phyloP scores from a whole-genome alignment of 805 yeast species.

The Teunomyces lycoperdinae region DNA sequence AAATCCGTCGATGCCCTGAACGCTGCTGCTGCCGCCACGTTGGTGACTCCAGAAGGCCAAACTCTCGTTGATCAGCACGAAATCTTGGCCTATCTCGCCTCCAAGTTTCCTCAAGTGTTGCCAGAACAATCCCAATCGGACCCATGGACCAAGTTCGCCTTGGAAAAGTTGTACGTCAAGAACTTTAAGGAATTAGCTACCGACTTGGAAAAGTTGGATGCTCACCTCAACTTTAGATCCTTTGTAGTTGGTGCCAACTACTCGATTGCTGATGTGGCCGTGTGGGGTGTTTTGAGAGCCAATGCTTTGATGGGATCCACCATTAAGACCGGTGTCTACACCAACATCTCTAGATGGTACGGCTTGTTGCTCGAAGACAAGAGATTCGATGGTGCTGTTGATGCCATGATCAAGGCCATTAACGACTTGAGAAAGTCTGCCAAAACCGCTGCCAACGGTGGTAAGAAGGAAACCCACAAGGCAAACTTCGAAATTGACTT shows the following conservation, averaged over 20 bases:
- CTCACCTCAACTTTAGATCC: slow-evolving; percentile 81
- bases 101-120: slow-evolving; percentile 48
- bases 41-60: slow-evolving; percentile 41
- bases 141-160: slow-evolving; percentile 65
- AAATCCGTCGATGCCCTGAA: slow-evolving; percentile 44
- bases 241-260: slow-evolving; percentile 66
- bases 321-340: slow-evolving; percentile 77
- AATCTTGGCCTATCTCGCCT: slow-evolving; percentile 49
- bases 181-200: slow-evolving; percentile 84
- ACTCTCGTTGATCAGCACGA: slow-evolving; percentile 41
- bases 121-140: slow-evolving; percentile 31
- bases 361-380: slow-evolving; percentile 64
- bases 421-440: slow-evolving; percentile 71
- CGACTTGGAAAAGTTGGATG: slow-evolving; percentile 76
- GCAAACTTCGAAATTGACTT: slow-evolving; percentile 94
- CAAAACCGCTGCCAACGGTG: slow-evolving; percentile 35
- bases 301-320: slow-evolving; percentile 92
- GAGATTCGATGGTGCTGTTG: slow-evolving; percentile 68
- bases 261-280: slow-evolving; percentile 77
- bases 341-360: slow-evolving; percentile 94
- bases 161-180: slow-evolving; percentile 67
- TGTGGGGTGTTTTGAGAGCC: slow-evolving; percentile 93
- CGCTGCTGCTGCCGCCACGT: slow-evolving; percentile 40
- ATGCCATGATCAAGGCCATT: slow-evolving; percentile 62
- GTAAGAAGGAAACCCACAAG: slow-evolving; percentile 81